Evolutionary conservation across 2,329 filamentous ascomycete genomes (phyloP).

Genomic region (Teratosphaeria gauchensis): DNA sequence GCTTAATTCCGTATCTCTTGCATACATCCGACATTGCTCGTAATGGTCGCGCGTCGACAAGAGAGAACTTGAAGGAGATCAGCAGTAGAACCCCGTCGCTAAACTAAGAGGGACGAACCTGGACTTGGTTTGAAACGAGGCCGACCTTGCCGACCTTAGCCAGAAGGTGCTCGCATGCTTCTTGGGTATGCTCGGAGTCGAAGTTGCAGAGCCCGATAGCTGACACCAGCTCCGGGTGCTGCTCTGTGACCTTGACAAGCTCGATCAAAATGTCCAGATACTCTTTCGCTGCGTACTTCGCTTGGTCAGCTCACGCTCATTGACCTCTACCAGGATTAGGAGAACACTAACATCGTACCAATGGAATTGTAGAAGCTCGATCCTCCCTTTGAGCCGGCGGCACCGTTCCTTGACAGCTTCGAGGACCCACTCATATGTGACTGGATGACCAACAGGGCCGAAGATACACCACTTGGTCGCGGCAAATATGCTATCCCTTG

Average conservation of each 20-base stretch:
- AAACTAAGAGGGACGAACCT: background rate
- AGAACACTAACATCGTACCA: slow-evolving; percentile 26
- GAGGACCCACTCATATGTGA: slow-evolving; percentile 24
- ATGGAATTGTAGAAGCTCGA: slow-evolving; percentile 37
- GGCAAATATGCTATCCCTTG: slow-evolving; percentile 22
- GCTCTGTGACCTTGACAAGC: slow-evolving; percentile 24
- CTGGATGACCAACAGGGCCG: slow-evolving; percentile 19
- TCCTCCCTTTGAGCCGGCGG: slow-evolving; percentile 1
- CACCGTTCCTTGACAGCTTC: slow-evolving; percentile 25
- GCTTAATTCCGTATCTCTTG: slow-evolving; percentile 29
- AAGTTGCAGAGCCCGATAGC: slow-evolving; percentile 35
- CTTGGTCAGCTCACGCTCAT: background rate
- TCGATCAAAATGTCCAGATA: slow-evolving; percentile 28
- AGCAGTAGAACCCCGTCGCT: background rate
- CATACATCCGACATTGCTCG: slow-evolving; percentile 31
- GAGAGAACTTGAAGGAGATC: slow-evolving; percentile 23
- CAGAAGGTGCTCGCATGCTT: slow-evolving; percentile 9
- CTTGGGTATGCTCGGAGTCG: slow-evolving; percentile 25
- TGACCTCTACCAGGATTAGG: background rate
- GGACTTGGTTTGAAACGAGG: slow-evolving; percentile 1
- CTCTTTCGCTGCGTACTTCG: slow-evolving; percentile 27
- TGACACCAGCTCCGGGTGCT: slow-evolving; percentile 12
- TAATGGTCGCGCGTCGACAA: slow-evolving; percentile 31
- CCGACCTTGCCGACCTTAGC: slow-evolving; percentile 25
- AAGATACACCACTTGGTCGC: slow-evolving; percentile 37